Percentiles rank a stretch among this genome's conserved stretches.
These are phyloP conservation scores for Striga asiatica DNA, from an alignment of 257 asterid species.

Conservation along the genomic window DNA sequence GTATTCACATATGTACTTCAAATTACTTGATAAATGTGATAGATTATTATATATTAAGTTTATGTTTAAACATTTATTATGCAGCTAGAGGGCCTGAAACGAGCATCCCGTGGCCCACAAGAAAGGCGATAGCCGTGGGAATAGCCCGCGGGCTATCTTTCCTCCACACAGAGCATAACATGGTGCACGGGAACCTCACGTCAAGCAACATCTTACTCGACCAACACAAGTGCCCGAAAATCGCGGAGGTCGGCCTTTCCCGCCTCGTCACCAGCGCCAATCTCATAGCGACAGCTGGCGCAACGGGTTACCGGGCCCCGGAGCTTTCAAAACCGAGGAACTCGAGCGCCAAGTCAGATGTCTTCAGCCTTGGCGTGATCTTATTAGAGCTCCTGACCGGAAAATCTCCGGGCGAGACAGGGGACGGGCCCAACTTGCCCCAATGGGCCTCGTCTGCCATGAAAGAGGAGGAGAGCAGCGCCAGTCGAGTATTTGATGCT, in stretches of 20 bases:
- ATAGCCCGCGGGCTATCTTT: constrained; percentile 55
- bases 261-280: constrained; percentile 37
- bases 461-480: constrained; percentile 95
- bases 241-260: constrained; percentile 40
- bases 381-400: constrained; percentile 84
- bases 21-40: constrained; percentile 1
- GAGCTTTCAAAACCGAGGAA: constrained; percentile 70
- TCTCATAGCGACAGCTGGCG: constrained; percentile 39
- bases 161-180: constrained; percentile 52
- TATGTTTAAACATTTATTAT: not conserved
- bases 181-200: constrained; percentile 31
- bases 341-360: constrained; percentile 54
- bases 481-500: constrained; percentile 76
- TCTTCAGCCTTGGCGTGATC: constrained; percentile 81
- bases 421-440: constrained; percentile 72
- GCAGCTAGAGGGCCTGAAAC: constrained; percentile 57
- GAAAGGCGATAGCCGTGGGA: constrained; percentile 64
- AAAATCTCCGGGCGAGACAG: constrained; percentile 78
- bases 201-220: constrained; percentile 68
- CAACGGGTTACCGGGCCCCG: constrained; percentile 74
- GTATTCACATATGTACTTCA: not conserved
- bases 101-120: constrained; percentile 56
- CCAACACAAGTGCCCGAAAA: constrained; percentile 48
- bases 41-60: constrained; percentile 29
- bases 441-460: constrained; percentile 90